Base-by-base conservation (phyloP, 2,329 filamentous ascomycete genomes). In the Grosmannia serpens region DNA sequence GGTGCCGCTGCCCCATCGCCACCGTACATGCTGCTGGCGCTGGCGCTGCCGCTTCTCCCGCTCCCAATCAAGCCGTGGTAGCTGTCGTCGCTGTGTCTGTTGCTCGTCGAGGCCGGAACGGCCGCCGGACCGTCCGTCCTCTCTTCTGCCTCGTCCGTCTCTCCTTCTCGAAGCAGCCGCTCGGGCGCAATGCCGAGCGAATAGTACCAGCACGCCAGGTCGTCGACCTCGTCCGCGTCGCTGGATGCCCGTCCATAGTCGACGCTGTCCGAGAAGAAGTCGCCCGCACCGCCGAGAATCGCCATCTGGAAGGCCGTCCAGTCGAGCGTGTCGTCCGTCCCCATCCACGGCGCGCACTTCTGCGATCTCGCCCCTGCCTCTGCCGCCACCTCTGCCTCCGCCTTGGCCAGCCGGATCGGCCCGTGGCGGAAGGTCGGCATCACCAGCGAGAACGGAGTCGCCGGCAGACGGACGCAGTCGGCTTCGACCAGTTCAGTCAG, bases 261-360 rank as follows among this genome's bases (percentile, higher is more conserved):
- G 53, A 72, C 70, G 22, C 70, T 69, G 55, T 78, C 78, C 22
- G 70, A 70, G 56, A 75, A 71, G 51, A 79, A 72, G 62, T 81
- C 79, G 33, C 77, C 79, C 2, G 78, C 77, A 6, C 79, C 80
- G 49, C 82, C 81, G 0, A 80, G 70, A 55, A 85, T 83, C 20
- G 83, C 82, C 76, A 84, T 83, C 68, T 86, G 82, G 66, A 84
- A 85, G 4, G 82, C 81, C 7, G 78, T 82, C 82, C 82, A 85
- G 71, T 86, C 82, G 4, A 85, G 68, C 10, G 73, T 76, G 53
- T 79, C 78, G 55, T 81, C 80, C 59, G 70, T 73, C 38, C 64
- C 61, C 51, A 68, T 63, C 55, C 65, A 53, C 61, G 61, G 24
- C 52, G 56, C 20, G 54, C 38, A 46, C n/a, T 29, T 54, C 20